phyloP scores from a whole-genome alignment of 140 eudicot species.

The Ambrosia hybrid region DNA sequence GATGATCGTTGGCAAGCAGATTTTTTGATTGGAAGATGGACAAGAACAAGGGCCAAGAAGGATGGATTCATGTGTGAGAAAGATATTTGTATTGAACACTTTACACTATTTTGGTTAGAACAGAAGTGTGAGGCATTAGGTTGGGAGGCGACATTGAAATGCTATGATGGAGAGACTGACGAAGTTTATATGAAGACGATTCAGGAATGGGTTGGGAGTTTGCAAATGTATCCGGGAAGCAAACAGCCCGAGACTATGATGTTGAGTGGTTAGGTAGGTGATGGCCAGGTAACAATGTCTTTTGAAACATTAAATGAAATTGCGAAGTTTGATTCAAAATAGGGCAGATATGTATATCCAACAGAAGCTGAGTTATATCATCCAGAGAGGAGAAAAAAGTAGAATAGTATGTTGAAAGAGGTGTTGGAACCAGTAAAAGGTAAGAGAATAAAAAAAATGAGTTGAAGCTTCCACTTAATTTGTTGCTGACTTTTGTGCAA shows the following conservation, averaged over 20 bases:
- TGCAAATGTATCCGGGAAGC: neutral
- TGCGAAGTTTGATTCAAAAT: neutral
- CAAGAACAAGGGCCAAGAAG: no score
- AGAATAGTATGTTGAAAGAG: neutral
- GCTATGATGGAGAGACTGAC: neutral
- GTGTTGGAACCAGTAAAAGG: neutral
- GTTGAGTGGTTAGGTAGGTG: neutral
- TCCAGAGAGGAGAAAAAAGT: neutral
- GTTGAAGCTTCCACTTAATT: no score
- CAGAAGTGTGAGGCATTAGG: neutral
- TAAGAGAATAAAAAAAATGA: neutral
- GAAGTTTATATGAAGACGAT: neutral
- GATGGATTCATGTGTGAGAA: no score
- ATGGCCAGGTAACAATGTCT: neutral
- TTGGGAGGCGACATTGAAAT: neutral
- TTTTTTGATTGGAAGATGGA: no score
- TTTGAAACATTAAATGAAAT: neutral
- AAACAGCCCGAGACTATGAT: neutral
- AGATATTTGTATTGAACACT: no score
- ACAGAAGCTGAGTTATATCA: neutral
- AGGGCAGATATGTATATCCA: no score
- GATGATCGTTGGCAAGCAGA: no score
- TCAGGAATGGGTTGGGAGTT: neutral
- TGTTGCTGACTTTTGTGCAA: no score
- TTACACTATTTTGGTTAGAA: no score